Conservation (phyloP, 2,329 filamentous ascomycete genomes). For the Blastomyces percursus region DNA sequence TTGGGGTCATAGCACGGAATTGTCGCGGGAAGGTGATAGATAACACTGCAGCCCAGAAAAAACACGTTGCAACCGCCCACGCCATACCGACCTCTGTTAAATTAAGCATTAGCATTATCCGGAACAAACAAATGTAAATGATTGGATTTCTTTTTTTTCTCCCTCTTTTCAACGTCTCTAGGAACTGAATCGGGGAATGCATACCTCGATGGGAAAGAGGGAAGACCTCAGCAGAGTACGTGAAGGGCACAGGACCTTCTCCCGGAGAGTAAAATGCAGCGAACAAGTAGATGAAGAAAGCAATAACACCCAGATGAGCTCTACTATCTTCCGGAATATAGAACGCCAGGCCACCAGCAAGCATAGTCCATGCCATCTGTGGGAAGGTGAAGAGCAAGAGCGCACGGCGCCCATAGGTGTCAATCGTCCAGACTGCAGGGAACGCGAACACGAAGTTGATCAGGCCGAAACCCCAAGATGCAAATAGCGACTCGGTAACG, state of each 20-base stretch:
- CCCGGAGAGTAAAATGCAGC: conserved; percentile 54
- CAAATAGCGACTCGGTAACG: conserved; percentile 47
- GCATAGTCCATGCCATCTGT: conserved; percentile 56
- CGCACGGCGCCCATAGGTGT: conserved; percentile 53
- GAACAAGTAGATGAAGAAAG: conserved; percentile 55
- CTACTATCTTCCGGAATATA: conserved; percentile 36
- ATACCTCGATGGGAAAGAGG: conserved; percentile 44
- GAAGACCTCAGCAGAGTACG: conserved; percentile 47
- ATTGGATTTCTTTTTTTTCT: no score
- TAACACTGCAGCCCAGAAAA: conserved; percentile 41
- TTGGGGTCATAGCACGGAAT: conserved; percentile 38
- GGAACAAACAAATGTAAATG: background rate
- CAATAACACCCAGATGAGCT: conserved; percentile 44
- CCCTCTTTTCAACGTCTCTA: background rate
- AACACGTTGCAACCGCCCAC: conserved; percentile 35
- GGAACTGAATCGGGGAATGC: conserved; percentile 17
- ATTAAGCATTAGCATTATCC: conserved; percentile 9
- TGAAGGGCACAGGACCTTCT: conserved; percentile 46
- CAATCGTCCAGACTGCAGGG: conserved; percentile 55
- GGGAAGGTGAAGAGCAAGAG: conserved; percentile 56
- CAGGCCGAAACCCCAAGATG: conserved; percentile 54
- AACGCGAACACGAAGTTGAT: conserved; percentile 57
- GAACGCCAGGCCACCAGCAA: conserved; percentile 52
- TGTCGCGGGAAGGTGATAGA: conserved; percentile 42
- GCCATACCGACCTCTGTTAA: conserved; percentile 38